These are phyloP conservation scores for Flaveria trinervia DNA, from an alignment of 129 eudicot genomes.

Conservation along the genomic window DNA sequence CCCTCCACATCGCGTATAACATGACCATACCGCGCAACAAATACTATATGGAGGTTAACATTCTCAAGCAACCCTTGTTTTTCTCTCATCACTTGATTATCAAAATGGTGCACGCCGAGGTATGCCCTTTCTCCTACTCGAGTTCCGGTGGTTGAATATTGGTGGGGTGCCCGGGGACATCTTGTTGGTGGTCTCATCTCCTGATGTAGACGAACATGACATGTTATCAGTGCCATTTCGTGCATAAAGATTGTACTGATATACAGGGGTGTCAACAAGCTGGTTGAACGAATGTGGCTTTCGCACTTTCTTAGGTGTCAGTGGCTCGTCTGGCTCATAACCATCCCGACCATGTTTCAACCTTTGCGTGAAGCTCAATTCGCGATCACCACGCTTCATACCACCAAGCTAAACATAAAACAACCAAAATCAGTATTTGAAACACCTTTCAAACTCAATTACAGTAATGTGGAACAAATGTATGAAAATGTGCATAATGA, in stretches of 20 bases:
- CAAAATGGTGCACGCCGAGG: conserved; percentile 82
- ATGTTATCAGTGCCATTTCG: conserved; percentile 26
- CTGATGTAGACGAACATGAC: conserved; percentile 46
- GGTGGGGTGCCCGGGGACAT: conserved; percentile 81
- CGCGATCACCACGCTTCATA: conserved; percentile 62
- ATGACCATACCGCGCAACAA: not conserved
- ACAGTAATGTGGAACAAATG: too few species aligned
- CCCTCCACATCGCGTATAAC: not conserved
- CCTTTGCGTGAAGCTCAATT: conserved; percentile 57
- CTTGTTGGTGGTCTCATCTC: conserved; percentile 44
- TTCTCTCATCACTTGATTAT: not conserved
- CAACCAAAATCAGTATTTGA: not conserved
- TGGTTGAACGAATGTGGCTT: conserved; percentile 39
- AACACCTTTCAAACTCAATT: not conserved
- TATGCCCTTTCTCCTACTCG: conserved; percentile 77
- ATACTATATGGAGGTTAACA: conserved; percentile 13
- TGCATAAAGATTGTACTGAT: conserved; percentile 25
- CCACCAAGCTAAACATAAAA: conserved; percentile 52
- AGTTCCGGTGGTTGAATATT: conserved; percentile 52
- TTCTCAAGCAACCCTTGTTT: not conserved
- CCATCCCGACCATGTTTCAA: conserved; percentile 42
- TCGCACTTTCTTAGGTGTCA: conserved; percentile 61
- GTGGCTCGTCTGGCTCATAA: conserved; percentile 49
- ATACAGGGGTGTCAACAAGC: conserved; percentile 31
- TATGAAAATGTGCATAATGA: conserved; percentile 18